Conservation (phyloP, 23 red algal species). For the Gracilaria domingensis region DNA sequence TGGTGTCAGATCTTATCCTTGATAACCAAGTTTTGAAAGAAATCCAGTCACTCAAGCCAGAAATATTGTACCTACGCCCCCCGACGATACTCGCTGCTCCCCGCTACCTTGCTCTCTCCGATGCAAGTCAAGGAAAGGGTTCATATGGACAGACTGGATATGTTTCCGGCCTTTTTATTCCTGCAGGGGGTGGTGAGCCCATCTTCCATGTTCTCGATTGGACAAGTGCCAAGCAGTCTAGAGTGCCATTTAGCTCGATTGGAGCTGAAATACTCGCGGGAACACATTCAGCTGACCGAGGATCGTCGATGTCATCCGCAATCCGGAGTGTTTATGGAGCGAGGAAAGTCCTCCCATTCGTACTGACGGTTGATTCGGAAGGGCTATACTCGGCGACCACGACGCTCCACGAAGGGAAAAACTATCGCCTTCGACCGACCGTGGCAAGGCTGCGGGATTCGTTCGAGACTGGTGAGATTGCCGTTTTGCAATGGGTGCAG, state of each 20-base stretch:
- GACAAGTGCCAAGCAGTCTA: slow-evolving; percentile 26
- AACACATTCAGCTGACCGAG: slow-evolving; percentile 15
- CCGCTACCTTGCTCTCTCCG: slow-evolving; percentile 43
- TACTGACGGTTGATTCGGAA: slow-evolving; percentile 32
- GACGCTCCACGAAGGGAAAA: slow-evolving; percentile 31
- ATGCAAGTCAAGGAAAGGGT: slow-evolving; percentile 45
- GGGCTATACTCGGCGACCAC: slow-evolving; percentile 39
- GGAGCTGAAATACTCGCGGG: slow-evolving; percentile 52
- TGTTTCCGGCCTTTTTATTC: slow-evolving; percentile 33
- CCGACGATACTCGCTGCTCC: too few species aligned
- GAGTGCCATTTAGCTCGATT: slow-evolving; percentile 25
- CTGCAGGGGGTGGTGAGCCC: slow-evolving; percentile 20
- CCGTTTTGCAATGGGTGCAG: slow-evolving; percentile 9
- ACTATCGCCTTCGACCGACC: slow-evolving; percentile 38
- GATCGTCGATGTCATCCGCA: background rate
- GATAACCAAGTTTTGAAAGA: background rate
- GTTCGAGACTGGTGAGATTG: slow-evolving; percentile 30
- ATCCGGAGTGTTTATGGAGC: background rate
- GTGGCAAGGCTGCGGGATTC: slow-evolving; percentile 28
- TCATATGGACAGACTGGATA: slow-evolving; percentile 56
- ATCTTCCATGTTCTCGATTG: slow-evolving; percentile 38
- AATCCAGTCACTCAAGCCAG: background rate
- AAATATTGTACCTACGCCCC: background rate
- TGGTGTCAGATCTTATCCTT: background rate
- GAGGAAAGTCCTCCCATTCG: background rate